Conservation (phyloP, 805 yeast genomes). For the Pachysolen tannophilus region DNA sequence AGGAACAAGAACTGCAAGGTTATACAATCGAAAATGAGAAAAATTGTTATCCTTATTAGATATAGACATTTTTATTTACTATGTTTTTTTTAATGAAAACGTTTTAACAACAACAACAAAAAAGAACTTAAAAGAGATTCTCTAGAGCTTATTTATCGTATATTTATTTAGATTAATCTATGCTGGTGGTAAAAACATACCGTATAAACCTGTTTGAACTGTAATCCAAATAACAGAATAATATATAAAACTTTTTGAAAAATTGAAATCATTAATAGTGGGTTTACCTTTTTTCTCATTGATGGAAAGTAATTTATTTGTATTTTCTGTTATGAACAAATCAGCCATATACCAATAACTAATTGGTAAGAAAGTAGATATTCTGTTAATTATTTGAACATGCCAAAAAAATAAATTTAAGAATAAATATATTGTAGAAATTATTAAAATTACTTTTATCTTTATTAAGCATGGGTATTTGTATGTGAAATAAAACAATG, state of each 20-base stretch:
- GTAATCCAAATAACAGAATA: conserved; percentile 58
- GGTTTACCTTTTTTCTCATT: conserved; percentile 9
- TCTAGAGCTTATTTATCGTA: too few species aligned
- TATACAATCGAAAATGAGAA: conserved; percentile 31
- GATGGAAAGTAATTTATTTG: conserved; percentile 11
- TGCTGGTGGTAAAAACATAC: conserved; percentile 93
- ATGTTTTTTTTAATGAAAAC: too few species aligned
- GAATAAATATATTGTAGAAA: conserved; percentile 35
- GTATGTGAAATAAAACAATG: conserved; percentile 30
- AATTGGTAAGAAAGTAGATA: conserved; percentile 70
- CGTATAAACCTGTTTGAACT: conserved; percentile 65
- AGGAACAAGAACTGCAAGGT: conserved; percentile 39
- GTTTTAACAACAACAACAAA: too few species aligned
- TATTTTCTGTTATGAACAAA: conserved; percentile 16
- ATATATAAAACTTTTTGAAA: conserved; percentile 24
- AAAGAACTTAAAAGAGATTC: too few species aligned
- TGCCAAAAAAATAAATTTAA: conserved; percentile 62
- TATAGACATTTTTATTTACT: too few species aligned
- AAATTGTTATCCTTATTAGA: conserved; percentile 34
- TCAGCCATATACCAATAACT: conserved; percentile 64
- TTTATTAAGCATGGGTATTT: too few species aligned
- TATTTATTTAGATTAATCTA: too few species aligned
- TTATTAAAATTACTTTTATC: conserved; percentile 22
- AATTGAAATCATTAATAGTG: conserved; percentile 12
- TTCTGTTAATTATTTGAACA: conserved; percentile 78